Conservation (phyloP, 2,329 filamentous ascomycete genomes). For the Colletotrichum agaves region DNA sequence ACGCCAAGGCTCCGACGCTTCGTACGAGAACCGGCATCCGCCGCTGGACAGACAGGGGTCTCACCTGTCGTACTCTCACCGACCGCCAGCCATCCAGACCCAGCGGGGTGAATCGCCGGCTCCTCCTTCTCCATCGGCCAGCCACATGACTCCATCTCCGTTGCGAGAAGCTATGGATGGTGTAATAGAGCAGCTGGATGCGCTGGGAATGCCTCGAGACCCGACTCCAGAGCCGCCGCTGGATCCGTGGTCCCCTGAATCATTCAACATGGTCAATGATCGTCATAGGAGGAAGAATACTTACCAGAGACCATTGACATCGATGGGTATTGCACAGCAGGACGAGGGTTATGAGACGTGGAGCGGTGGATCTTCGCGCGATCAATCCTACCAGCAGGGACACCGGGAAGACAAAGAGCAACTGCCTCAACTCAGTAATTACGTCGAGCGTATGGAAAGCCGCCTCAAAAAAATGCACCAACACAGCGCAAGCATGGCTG, state of each 20-base stretch:
- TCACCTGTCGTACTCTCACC: constrained; percentile 47
- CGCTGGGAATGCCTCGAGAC: constrained; percentile 75
- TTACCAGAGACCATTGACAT: constrained; percentile 72
- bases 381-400: constrained; percentile 54
- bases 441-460: constrained; percentile 92
- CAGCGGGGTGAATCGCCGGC: constrained; percentile 70
- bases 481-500: constrained; percentile 60
- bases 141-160: constrained; percentile 86
- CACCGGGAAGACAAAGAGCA: constrained; percentile 61
- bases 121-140: constrained; percentile 74
- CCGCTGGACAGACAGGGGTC: constrained; percentile 52
- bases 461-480: constrained; percentile 79
- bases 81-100: constrained; percentile 60
- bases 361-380: constrained; percentile 64
- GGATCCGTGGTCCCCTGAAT: constrained; percentile 91
- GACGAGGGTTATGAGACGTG: constrained; percentile 72
- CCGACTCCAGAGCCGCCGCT: constrained; percentile 66
- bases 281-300: constrained; percentile 49
- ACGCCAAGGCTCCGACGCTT: constrained; percentile 46
- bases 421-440: constrained; percentile 81
- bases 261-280: constrained; percentile 71
- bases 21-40: constrained; percentile 43
- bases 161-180: constrained; percentile 96
- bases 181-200: constrained; percentile 93
- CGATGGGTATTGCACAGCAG: constrained; percentile 73